Conservation (phyloP, 2,329 filamentous ascomycete genomes). For the Diaporthe vaccinii region DNA sequence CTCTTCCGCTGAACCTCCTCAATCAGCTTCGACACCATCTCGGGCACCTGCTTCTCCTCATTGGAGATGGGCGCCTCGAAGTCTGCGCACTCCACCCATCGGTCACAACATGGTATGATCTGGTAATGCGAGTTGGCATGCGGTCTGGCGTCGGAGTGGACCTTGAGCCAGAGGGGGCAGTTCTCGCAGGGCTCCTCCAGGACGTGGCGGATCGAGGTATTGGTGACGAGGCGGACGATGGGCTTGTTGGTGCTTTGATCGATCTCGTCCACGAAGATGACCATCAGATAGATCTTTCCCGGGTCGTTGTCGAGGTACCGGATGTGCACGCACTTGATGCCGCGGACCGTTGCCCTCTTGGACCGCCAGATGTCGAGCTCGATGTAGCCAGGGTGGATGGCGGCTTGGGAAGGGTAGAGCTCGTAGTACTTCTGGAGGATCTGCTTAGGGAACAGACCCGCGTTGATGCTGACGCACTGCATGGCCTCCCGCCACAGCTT, state of each 20-base stretch:
- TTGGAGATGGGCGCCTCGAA: constrained; percentile 33
- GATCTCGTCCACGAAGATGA: constrained; percentile 27
- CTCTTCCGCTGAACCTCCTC: constrained; percentile 17
- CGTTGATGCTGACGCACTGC: constrained; percentile 40
- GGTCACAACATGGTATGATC: constrained; percentile 37
- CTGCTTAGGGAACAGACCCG: constrained; percentile 33
- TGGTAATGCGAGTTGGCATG: constrained; percentile 10
- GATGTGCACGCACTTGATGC: constrained; percentile 33
- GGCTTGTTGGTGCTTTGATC: constrained; percentile 12
- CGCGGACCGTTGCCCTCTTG: constrained; percentile 20
- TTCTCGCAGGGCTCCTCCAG: constrained; percentile 37
- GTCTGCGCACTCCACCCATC: constrained; percentile 32
- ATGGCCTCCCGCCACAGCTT: constrained; percentile 37
- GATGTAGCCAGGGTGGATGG: not conserved
- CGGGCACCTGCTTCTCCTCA: constrained; percentile 36
- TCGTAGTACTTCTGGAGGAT: constrained; percentile 36
- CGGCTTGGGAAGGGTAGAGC: constrained; percentile 8
- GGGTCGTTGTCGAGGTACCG: constrained; percentile 38
- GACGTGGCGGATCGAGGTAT: constrained; percentile 39
- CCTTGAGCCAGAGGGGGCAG: constrained; percentile 39
- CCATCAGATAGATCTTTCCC: constrained; percentile 30
- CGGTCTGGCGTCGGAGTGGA: constrained; percentile 8
- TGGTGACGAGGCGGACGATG: constrained; percentile 34
- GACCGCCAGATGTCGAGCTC: constrained; percentile 37
- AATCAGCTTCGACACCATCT: constrained; percentile 28